Percentiles rank a stretch among this genome's conserved stretches.
These are phyloP conservation scores for Chloropicon primus DNA, from an alignment of 139 green algal genomes.

Conservation along the genomic window DNA sequence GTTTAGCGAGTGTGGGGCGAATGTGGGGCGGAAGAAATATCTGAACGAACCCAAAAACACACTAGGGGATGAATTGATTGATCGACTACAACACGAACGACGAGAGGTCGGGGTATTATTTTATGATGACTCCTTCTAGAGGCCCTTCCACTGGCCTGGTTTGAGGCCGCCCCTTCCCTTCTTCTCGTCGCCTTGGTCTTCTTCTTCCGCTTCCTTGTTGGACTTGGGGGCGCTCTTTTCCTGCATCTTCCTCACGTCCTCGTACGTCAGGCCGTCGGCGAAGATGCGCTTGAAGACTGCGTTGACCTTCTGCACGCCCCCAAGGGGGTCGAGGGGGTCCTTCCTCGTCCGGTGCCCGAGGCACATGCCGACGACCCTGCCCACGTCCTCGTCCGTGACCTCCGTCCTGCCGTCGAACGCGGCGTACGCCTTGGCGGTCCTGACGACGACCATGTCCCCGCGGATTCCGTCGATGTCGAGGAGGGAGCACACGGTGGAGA, in stretches of 20 bases:
- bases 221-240: neutral
- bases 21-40: no score
- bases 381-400: conserved; percentile 60
- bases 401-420: conserved; percentile 6
- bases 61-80: no score
- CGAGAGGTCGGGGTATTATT: no score
- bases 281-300: conserved; percentile 46
- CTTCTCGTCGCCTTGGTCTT: neutral
- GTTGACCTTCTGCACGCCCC: conserved; percentile 70
- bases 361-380: conserved; percentile 53
- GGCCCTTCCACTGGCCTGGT: neutral
- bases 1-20: no score
- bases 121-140: no score
- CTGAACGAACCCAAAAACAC: no score
- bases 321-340: conserved; percentile 79
- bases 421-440: neutral
- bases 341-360: conserved; percentile 86
- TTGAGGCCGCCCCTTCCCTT: neutral
- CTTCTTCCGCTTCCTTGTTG: neutral
- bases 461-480: conserved; percentile 86
- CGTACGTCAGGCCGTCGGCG: neutral
- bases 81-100: no score
- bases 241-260: neutral
- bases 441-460: conserved; percentile 65
- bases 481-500: conserved; percentile 71